A percentile compares a stretch with the other conserved stretches of the same genome.
phyloP scores from a whole-genome alignment of 2,329 filamentous ascomycete species.

The Botryotinia narcissicola region DNA sequence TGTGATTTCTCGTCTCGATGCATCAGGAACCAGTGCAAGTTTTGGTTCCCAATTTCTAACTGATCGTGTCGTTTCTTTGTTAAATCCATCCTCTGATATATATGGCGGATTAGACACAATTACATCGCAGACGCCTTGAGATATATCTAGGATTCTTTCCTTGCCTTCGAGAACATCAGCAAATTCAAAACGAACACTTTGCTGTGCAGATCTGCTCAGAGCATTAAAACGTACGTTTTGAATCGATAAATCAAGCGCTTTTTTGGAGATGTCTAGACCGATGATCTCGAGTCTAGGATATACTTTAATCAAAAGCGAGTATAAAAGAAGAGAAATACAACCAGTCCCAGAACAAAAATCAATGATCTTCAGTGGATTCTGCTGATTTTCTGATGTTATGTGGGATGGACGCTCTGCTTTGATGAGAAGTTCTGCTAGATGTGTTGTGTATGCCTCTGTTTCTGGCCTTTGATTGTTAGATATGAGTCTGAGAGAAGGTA shows the following conservation, averaged over 20 bases:
- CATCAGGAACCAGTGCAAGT: slow-evolving; percentile 65
- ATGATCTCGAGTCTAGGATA: slow-evolving; percentile 53
- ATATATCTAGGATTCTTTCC: not conserved
- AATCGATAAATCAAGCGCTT: slow-evolving; percentile 63
- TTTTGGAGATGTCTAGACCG: slow-evolving; percentile 70
- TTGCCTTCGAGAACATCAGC: slow-evolving; percentile 4
- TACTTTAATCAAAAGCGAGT: slow-evolving; percentile 52
- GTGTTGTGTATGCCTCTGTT: slow-evolving; percentile 65
- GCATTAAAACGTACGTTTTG: slow-evolving; percentile 60
- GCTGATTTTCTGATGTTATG: not conserved
- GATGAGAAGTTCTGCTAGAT: slow-evolving; percentile 45
- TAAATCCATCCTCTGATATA: slow-evolving; percentile 64
- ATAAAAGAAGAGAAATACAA: slow-evolving; percentile 79
- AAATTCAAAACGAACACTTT: slow-evolving; percentile 4
- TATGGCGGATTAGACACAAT: slow-evolving; percentile 91
- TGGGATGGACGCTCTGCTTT: not conserved
- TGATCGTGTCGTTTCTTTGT: slow-evolving; percentile 63
- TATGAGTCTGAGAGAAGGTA: not conserved
- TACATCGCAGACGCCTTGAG: slow-evolving; percentile 43
- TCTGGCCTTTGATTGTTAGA: slow-evolving; percentile 50
- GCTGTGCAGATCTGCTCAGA: slow-evolving; percentile 24
- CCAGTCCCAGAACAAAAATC: slow-evolving; percentile 91
- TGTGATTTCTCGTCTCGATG: not conserved
- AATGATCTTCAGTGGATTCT: slow-evolving; percentile 56
- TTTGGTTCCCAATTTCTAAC: slow-evolving; percentile 81